Conservation (phyloP, 768 basidiomycete species). For the Ramaria rubella region DNA sequence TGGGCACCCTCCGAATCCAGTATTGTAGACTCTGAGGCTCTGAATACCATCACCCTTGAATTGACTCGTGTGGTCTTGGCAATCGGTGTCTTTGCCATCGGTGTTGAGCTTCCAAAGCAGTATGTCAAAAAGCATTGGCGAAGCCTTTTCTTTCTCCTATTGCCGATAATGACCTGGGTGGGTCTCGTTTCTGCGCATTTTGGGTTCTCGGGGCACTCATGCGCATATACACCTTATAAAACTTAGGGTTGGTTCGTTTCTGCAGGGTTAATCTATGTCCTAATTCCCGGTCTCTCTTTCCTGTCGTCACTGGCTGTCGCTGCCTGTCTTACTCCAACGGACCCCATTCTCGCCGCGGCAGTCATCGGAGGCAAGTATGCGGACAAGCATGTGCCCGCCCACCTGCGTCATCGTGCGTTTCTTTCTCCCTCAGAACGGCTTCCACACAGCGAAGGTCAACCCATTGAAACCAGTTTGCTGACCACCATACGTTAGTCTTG, state of each 20-base stretch:
- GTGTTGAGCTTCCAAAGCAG: constrained; percentile 93
- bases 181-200: constrained; percentile 23
- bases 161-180: constrained; percentile 81
- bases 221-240: not conserved
- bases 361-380: constrained; percentile 96
- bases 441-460: not conserved
- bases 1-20: constrained; percentile 48
- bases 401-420: constrained; percentile 45
- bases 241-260: constrained; percentile 89
- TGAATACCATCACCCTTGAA: constrained; percentile 84
- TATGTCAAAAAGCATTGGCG: constrained; percentile 94
- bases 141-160: constrained; percentile 77
- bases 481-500: constrained; percentile 29
- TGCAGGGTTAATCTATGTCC: constrained; percentile 82
- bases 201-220: not conserved
- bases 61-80: constrained; percentile 87
- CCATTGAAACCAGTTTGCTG: not conserved
- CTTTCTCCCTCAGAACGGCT: constrained; percentile 16
- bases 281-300: constrained; percentile 87
- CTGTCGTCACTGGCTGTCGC: constrained; percentile 85
- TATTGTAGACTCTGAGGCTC: constrained; percentile 29
- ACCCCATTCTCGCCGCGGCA: constrained; percentile 88
- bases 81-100: constrained; percentile 95
- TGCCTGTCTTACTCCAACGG: constrained; percentile 90
- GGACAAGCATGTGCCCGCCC: constrained; percentile 91